Base-by-base conservation (phyloP, 2,329 filamentous ascomycete species). In the Monosporascus sp. region DNA sequence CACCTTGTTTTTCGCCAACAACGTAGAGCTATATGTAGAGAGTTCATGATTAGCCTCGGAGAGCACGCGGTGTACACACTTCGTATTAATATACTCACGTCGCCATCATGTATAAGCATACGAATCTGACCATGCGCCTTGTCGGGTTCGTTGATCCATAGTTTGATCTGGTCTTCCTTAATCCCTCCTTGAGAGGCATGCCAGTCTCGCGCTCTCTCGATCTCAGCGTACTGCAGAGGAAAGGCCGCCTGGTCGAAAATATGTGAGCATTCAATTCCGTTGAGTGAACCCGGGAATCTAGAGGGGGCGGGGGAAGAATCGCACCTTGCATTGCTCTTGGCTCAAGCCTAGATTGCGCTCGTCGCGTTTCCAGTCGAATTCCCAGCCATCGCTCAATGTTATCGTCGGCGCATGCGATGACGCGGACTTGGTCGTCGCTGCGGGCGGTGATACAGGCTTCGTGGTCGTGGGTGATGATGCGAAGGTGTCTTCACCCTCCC, bases 21-120 rank as follows among this genome's bases (percentile, higher is more conserved):
- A 47, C 49, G 20, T 22, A 51, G n/a, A 41, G 41, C 43, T 46
- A n/a, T 8, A 46, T 18, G 24, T 14, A 18, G 39, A 9, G 39
- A 11, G 39, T 2, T 14, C 9, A 15, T 43, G 22, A 20, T 43
- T 20, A 43, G 39, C 14, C 39, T 43, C 9, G 18, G 18, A 14
- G 22, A 43, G 18, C 5, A 5, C 4, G 6, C 18, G 18, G 18
- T 11, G 14, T 14, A 35, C 9, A 11, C 27, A 35, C 31, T 35
- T 35, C 31, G 31, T 14, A 35, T 11, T 14, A 14, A 35, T 35
- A 27, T 17, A 46, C 43, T 46, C 25, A 46, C 43, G 8, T 39
- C 39, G 47, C 62, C 63, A 52, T 70, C 61, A 56, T 65, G 69
- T 37, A 72, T 69, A 66, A 71, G 65, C 25, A 60, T 66, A n/a